Conservation (phyloP, 495 filamentous ascomycete genomes). For the Tricharina praecox region DNA sequence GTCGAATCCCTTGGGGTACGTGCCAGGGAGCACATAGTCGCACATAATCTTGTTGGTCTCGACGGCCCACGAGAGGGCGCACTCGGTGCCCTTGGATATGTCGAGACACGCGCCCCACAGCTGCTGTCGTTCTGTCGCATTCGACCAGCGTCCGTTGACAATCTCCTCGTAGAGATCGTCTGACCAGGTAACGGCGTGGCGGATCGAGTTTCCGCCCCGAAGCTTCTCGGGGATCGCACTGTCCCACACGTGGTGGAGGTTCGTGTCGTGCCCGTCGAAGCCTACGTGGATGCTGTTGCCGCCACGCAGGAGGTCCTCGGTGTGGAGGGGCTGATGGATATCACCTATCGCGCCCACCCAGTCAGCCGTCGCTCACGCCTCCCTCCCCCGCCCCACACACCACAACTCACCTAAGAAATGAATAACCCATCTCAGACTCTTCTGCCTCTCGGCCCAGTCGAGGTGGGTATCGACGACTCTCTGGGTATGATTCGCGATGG, state of each 20-base stretch:
- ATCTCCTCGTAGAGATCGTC: conserved; percentile 36
- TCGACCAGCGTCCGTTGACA: conserved; percentile 34
- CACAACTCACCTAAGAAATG: conserved; percentile 31
- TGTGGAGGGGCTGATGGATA: conserved; percentile 50
- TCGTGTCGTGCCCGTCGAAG: conserved; percentile 34
- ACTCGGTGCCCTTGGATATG: conserved; percentile 32
- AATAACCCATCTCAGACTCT: conserved; percentile 46
- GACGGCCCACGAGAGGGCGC: conserved; percentile 42
- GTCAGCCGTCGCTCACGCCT: background rate
- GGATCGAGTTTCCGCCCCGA: conserved; percentile 34
- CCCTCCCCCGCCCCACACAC: background rate
- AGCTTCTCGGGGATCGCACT: conserved; percentile 43
- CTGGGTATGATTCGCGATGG: conserved; percentile 32
- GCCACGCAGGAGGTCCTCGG: conserved; percentile 40
- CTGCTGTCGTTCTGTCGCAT: background rate
- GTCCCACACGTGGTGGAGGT: conserved; percentile 50
- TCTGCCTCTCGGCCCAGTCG: conserved; percentile 17
- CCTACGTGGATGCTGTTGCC: conserved; percentile 44
- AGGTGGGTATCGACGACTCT: conserved; percentile 30
- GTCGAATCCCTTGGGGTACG: conserved; percentile 34
- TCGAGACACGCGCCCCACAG: conserved; percentile 38
- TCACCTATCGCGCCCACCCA: conserved; percentile 34
- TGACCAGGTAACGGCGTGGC: conserved; percentile 37
- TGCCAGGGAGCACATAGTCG: conserved; percentile 38
- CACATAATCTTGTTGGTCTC: conserved; percentile 48